phyloP scores from a whole-genome alignment of 75 land plant species.

The Cryptomeria japonica region DNA sequence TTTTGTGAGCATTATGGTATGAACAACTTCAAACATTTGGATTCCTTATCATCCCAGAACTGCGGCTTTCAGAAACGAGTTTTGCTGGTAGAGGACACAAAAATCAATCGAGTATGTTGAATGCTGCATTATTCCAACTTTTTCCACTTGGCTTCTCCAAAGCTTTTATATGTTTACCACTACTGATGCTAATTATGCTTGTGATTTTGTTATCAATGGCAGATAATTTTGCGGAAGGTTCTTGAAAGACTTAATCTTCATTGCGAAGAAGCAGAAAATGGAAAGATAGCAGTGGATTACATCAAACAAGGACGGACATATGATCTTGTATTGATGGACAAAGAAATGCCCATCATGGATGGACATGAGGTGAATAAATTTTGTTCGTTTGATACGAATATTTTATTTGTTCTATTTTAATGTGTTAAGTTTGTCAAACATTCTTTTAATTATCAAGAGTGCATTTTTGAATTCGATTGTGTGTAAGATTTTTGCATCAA shows the following conservation, averaged over 20 bases:
- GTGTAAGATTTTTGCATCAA: too few species aligned
- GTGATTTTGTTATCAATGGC: not conserved
- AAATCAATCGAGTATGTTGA: slow-evolving; percentile 34
- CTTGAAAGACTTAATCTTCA: slow-evolving; percentile 38
- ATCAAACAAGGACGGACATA: slow-evolving; percentile 38
- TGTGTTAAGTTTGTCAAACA: too few species aligned
- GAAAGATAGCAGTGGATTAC: slow-evolving; percentile 55
- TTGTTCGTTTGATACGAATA: too few species aligned
- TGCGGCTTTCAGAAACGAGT: slow-evolving; percentile 17
- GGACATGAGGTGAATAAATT: slow-evolving; percentile 48
- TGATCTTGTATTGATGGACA: slow-evolving; percentile 64
- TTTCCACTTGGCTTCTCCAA: not conserved
- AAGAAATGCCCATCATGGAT: slow-evolving; percentile 74
- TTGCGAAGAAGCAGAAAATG: slow-evolving; percentile 63
- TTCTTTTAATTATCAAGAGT: too few species aligned
- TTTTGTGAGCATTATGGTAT: too few species aligned
- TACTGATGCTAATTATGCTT: not conserved
- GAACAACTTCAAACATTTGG: not conserved
- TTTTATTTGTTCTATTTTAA: too few species aligned
- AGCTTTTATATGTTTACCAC: not conserved
- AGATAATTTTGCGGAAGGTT: slow-evolving; percentile 49
- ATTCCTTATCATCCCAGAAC: not conserved
- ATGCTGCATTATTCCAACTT: not conserved
- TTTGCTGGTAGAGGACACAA: slow-evolving; percentile 43
- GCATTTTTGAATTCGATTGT: too few species aligned